Conservation (phyloP, 495 filamentous ascomycete genomes). For the Penicillium maclennaniae region DNA sequence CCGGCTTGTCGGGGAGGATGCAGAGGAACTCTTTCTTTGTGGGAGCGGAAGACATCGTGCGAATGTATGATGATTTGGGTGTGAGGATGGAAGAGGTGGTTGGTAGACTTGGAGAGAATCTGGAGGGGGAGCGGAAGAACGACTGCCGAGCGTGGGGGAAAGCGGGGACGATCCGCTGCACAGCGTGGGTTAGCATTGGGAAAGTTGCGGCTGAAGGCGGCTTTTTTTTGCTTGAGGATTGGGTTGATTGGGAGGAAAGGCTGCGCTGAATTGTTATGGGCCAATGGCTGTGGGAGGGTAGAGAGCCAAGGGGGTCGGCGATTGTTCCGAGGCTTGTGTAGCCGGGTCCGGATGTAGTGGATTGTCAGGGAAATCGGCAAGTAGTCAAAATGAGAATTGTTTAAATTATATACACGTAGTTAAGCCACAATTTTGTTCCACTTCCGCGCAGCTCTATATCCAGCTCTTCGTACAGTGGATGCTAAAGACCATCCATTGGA, state of each 20-base stretch:
- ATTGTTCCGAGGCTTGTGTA: not conserved
- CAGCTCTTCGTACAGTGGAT: too few relatives aligned
- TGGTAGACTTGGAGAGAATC: constrained; percentile 1
- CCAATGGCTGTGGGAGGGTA: constrained; percentile 1
- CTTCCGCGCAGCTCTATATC: not conserved
- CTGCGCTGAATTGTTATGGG: not conserved
- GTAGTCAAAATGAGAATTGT: not conserved
- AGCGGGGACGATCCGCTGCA: constrained; percentile 15
- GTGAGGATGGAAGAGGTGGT: constrained; percentile 5
- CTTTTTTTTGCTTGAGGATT: not conserved
- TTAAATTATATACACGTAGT: not conserved
- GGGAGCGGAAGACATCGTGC: constrained; percentile 33
- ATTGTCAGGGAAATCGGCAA: not conserved
- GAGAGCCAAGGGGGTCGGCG: not conserved
- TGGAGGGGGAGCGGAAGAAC: constrained; percentile 9
- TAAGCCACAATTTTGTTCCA: not conserved
- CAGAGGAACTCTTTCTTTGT: constrained; percentile 77
- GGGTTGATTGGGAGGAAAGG: not conserved
- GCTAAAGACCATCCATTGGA: not conserved
- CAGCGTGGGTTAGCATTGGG: not conserved
- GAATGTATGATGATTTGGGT: constrained; percentile 7
- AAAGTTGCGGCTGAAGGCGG: not conserved
- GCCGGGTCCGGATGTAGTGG: not conserved
- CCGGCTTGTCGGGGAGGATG: constrained; percentile 73
- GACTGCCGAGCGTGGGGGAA: constrained; percentile 22